phyloP scores from a whole-genome alignment of 495 filamentous ascomycete species.

The Thermothielavioides terrestris region DNA sequence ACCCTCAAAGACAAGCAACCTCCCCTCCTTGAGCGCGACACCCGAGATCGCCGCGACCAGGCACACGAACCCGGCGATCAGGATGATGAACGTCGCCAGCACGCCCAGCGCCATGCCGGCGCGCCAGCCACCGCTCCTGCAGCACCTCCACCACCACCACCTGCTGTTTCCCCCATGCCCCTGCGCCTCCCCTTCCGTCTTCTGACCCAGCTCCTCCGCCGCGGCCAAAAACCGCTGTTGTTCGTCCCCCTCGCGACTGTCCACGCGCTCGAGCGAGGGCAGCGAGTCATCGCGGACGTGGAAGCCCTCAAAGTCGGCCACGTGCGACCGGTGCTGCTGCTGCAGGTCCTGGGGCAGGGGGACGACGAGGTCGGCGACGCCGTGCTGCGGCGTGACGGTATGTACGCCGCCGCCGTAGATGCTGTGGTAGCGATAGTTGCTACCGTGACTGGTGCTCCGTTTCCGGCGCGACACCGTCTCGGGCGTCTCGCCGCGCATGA shows the following conservation, averaged over 20 bases:
- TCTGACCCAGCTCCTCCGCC: background rate
- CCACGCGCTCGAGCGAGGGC: background rate
- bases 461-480: no score
- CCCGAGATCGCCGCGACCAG: constrained; percentile 30
- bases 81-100: constrained; percentile 28
- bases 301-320: constrained; percentile 29
- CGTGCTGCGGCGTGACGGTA: constrained; percentile 32
- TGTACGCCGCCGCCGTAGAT: constrained; percentile 9
- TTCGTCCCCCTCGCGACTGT: constrained; percentile 5
- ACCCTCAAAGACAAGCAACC: constrained; percentile 29
- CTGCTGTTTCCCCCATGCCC: constrained; percentile 11
- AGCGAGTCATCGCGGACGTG: constrained; percentile 1
- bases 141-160: constrained; percentile 3
- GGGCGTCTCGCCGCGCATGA: constrained; percentile 30
- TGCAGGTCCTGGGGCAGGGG: constrained; percentile 7
- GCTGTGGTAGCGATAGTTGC: background rate
- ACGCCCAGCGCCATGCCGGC: constrained; percentile 33
- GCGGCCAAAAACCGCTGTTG: constrained; percentile 4
- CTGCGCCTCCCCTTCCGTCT: constrained; percentile 12
- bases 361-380: constrained; percentile 20
- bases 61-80: constrained; percentile 32
- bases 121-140: constrained; percentile 23
- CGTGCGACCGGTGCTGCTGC: constrained; percentile 23
- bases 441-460: background rate
- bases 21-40: constrained; percentile 21